Conservation (phyloP, 2,329 filamentous ascomycete genomes). For the Mariannaea sp. region DNA sequence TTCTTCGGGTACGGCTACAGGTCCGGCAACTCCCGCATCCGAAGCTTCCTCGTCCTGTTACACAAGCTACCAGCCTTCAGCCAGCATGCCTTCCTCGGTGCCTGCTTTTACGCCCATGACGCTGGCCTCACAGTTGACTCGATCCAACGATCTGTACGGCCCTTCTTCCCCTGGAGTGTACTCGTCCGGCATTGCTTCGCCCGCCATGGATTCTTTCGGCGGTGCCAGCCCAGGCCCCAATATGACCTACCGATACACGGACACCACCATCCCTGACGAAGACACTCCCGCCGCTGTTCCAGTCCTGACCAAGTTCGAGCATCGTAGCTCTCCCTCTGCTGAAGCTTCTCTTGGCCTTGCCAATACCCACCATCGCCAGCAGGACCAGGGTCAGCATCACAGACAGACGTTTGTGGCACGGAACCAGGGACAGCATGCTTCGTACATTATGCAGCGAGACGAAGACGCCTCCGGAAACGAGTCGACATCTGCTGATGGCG, state of each 20-base stretch:
- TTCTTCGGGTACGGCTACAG: constrained; percentile 27
- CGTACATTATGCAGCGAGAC: constrained; percentile 31
- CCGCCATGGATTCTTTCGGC: constrained; percentile 17
- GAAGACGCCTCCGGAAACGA: constrained; percentile 5
- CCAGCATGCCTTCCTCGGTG: constrained; percentile 18
- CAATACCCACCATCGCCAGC: constrained; percentile 17
- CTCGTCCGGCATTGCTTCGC: neutral
- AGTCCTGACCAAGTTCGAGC: neutral
- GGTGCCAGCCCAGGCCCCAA: constrained; percentile 18
- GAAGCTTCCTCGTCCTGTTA: constrained; percentile 29
- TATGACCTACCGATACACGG: constrained; percentile 41
- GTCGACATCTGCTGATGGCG: constrained; percentile 7
- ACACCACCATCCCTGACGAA: constrained; percentile 33
- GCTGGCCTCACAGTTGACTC: constrained; percentile 25
- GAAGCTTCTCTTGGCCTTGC: constrained; percentile 19
- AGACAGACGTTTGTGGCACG: constrained; percentile 10
- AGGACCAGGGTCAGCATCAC: neutral
- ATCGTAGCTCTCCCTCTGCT: constrained; percentile 4
- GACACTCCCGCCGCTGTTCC: constrained; percentile 16
- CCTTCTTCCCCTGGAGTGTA: constrained; percentile 26
- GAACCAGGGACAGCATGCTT: constrained; percentile 13
- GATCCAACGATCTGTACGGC: constrained; percentile 28
- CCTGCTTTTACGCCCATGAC: constrained; percentile 27
- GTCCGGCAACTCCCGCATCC: constrained; percentile 29
- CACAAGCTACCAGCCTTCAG: constrained; percentile 33